A percentile compares a stretch with the other conserved stretches of the same genome.
Evolutionary conservation across 441 rosid species (phyloP).

Genomic region (Geranium incanum): DNA sequence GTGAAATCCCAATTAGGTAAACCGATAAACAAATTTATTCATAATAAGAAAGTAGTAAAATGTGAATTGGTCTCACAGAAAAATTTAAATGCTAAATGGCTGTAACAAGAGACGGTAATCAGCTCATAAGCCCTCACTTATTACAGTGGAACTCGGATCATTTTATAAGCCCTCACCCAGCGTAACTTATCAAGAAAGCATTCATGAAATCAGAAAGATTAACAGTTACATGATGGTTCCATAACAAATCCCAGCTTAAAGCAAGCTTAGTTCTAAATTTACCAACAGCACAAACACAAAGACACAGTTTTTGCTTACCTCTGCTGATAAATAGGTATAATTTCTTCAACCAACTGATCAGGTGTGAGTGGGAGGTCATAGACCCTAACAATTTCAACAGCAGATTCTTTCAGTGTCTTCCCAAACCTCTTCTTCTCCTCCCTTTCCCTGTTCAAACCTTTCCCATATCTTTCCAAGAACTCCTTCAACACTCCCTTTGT

Average conservation of each 20-base stretch:
- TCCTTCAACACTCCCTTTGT: constrained; percentile 30
- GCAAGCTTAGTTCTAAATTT: background rate
- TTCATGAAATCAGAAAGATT: background rate
- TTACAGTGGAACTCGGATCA: background rate
- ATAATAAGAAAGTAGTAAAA: background rate
- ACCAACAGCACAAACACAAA: background rate
- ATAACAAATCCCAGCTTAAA: background rate
- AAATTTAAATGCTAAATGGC: background rate
- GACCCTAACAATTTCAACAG: constrained; percentile 27
- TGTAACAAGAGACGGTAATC: background rate
- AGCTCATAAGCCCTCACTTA: background rate
- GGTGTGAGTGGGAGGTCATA: constrained; percentile 39
- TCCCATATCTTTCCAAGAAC: constrained; percentile 35
- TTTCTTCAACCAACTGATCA: constrained; percentile 26
- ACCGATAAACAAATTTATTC: background rate
- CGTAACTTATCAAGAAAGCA: background rate
- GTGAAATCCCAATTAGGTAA: background rate
- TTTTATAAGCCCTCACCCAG: background rate
- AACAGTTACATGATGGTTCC: background rate
- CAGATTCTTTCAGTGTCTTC: constrained; percentile 31
- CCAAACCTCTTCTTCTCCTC: constrained; percentile 33
- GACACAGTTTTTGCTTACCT: constrained; percentile 18
- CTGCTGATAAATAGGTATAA: constrained; percentile 32
- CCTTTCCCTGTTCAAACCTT: constrained; percentile 23
- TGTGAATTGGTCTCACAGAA: background rate